Evolutionary conservation across 2,329 filamentous ascomycete genomes (phyloP).

Genomic region (Colletotrichum australisinense): DNA sequence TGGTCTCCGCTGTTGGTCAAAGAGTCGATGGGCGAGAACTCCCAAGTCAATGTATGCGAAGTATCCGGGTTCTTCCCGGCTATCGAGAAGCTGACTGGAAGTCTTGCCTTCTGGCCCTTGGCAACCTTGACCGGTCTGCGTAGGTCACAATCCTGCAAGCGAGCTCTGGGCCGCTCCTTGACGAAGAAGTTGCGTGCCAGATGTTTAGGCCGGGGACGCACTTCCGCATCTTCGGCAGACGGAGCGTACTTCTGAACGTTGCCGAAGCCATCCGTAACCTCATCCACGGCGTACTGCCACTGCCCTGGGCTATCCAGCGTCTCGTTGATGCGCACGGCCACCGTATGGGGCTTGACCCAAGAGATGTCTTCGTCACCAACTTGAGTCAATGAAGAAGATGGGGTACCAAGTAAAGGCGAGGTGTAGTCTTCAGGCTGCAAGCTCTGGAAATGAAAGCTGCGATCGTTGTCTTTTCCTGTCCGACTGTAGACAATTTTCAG

Average conservation of each 20-base stretch:
- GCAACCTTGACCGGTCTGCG: slow-evolving; percentile 86
- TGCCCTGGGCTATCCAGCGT: slow-evolving; percentile 82
- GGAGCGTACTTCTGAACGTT: slow-evolving; percentile 83
- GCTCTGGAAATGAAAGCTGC: slow-evolving; percentile 90
- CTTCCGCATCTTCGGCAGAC: slow-evolving; percentile 75
- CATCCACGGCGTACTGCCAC: slow-evolving; percentile 92
- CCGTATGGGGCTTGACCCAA: slow-evolving; percentile 82
- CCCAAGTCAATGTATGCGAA: slow-evolving; percentile 80
- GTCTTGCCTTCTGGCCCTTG: slow-evolving; percentile 73
- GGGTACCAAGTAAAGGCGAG: slow-evolving; percentile 78
- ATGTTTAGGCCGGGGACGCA: slow-evolving; percentile 68
- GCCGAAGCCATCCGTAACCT: slow-evolving; percentile 90
- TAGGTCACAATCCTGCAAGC: slow-evolving; percentile 80
- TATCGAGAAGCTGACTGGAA: slow-evolving; percentile 79
- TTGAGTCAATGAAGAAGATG: slow-evolving; percentile 67
- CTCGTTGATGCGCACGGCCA: slow-evolving; percentile 89
- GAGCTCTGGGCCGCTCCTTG: slow-evolving; percentile 84
- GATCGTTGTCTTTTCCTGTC: slow-evolving; percentile 84
- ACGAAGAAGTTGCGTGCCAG: slow-evolving; percentile 85
- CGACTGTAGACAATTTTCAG: slow-evolving; percentile 94
- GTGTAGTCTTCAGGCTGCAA: slow-evolving; percentile 89
- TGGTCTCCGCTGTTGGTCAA: slow-evolving; percentile 78
- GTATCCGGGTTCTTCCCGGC: slow-evolving; percentile 70
- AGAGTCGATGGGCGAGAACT: slow-evolving; percentile 81
- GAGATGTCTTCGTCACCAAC: slow-evolving; percentile 74